A percentile compares a stretch with the other conserved stretches of the same genome.
These are phyloP conservation scores for Hypoxylon sp. DNA, from an alignment of 2,329 filamentous ascomycete genomes.

Conservation along the genomic window DNA sequence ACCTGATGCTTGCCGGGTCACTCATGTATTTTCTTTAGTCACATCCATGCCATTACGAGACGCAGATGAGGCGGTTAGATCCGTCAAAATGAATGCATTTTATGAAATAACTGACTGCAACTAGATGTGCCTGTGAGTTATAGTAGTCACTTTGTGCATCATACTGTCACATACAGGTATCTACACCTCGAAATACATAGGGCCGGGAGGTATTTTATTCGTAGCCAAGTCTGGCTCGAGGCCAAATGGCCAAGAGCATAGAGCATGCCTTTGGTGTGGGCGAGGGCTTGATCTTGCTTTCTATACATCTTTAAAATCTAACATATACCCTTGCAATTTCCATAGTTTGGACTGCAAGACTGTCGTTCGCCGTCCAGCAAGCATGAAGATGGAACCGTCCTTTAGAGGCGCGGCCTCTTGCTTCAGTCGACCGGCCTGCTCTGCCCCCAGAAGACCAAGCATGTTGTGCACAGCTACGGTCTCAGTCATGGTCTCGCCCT, in stretches of 20 bases:
- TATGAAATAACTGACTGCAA: slow-evolving; percentile 8
- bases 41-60: slow-evolving; percentile 43
- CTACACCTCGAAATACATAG: too few species aligned
- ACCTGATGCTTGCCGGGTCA: slow-evolving; percentile 30
- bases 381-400: slow-evolving; percentile 52
- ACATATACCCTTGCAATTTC: slow-evolving; percentile 65
- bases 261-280: too few species aligned
- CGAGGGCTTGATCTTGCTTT: background rate
- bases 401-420: slow-evolving; percentile 46
- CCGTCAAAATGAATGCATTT: slow-evolving; percentile 39
- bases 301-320: slow-evolving; percentile 28
- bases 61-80: slow-evolving; percentile 44
- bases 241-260: too few species aligned
- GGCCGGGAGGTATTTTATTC: too few species aligned
- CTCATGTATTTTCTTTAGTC: slow-evolving; percentile 46
- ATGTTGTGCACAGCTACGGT: slow-evolving; percentile 63
- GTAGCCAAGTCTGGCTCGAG: too few species aligned
- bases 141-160: too few species aligned
- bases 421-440: slow-evolving; percentile 53
- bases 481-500: slow-evolving; percentile 44
- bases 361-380: slow-evolving; percentile 53
- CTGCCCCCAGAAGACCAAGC: slow-evolving; percentile 56
- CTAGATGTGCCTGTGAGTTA: background rate
- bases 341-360: slow-evolving; percentile 61
- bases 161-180: too few species aligned